Evolutionary conservation across 2,329 filamentous ascomycete genomes (phyloP).

Genomic region (Phaeomoniella chlamydospora): DNA sequence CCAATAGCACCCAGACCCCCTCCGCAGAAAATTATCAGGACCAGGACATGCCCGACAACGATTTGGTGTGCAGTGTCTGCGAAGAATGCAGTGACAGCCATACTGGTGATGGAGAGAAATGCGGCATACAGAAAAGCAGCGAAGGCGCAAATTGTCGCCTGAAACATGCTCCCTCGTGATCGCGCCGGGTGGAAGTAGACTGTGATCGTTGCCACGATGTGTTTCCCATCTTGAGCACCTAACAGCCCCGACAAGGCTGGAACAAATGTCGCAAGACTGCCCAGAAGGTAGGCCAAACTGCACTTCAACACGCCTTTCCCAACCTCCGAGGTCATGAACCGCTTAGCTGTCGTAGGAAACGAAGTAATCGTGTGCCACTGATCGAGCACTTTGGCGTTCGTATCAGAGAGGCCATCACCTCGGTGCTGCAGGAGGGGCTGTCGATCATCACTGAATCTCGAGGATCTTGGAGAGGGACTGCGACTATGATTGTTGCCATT

Average conservation of each 20-base stretch:
- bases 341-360: constrained; percentile 28
- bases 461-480: constrained; percentile 9
- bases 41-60: constrained; percentile 59
- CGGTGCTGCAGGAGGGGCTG: constrained; percentile 4
- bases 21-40: constrained; percentile 72
- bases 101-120: constrained; percentile 65
- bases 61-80: constrained; percentile 52
- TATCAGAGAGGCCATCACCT: constrained; percentile 1
- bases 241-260: constrained; percentile 57
- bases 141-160: constrained; percentile 63
- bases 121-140: constrained; percentile 67
- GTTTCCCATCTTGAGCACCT: constrained; percentile 78
- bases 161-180: constrained; percentile 76
- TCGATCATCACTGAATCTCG: constrained; percentile 3
- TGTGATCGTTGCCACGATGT: constrained; percentile 83
- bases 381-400: neutral
- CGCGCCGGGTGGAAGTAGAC: constrained; percentile 91
- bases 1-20: constrained; percentile 77
- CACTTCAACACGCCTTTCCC: constrained; percentile 80
- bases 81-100: constrained; percentile 75
- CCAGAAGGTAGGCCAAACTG: constrained; percentile 75
- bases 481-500: constrained; percentile 20
- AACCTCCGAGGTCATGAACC: constrained; percentile 55
- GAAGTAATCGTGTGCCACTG: neutral
- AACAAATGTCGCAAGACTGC: constrained; percentile 74